A percentile compares a stretch with the other conserved stretches of the same genome.
phyloP scores from a whole-genome alignment of 352 stramenopile genomes.

The Phytophthora sojae region DNA sequence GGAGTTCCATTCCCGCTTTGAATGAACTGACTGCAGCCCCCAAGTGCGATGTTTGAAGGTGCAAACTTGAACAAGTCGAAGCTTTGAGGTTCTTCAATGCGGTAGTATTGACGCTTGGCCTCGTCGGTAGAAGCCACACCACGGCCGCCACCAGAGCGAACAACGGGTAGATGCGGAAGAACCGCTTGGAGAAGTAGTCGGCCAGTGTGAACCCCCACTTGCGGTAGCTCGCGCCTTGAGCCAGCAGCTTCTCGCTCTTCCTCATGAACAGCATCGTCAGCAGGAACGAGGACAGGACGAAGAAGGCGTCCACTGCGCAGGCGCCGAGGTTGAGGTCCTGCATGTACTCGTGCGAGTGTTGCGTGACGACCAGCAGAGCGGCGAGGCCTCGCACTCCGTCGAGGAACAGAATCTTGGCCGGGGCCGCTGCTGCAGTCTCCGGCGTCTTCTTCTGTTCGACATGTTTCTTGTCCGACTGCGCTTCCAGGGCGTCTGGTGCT shows the following conservation, averaged over 20 bases:
- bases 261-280: conserved; percentile 50
- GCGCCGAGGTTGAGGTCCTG: conserved; percentile 33
- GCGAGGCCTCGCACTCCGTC: conserved; percentile 50
- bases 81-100: conserved; percentile 25
- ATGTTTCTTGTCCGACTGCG: not conserved
- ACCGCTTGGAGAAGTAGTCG: conserved; percentile 40
- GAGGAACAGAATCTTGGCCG: conserved; percentile 47
- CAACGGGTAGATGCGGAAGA: conserved; percentile 63
- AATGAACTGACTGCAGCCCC: conserved; percentile 6
- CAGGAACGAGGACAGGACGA: conserved; percentile 55
- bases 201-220: conserved; percentile 35
- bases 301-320: conserved; percentile 45
- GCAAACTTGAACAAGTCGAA: conserved; percentile 41
- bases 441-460: not conserved
- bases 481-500: not conserved
- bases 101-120: conserved; percentile 33
- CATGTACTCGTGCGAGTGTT: conserved; percentile 42
- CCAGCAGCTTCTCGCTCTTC: conserved; percentile 27
- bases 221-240: conserved; percentile 18
- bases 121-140: conserved; percentile 40
- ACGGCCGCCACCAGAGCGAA: conserved; percentile 42
- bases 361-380: conserved; percentile 34
- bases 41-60: conserved; percentile 7
- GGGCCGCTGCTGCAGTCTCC: not conserved
- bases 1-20: conserved; percentile 5